A percentile compares a stretch with the other conserved stretches of the same genome.
These are phyloP conservation scores for Mycena rosella DNA, from an alignment of 768 basidiomycete species.

Conservation along the genomic window DNA sequence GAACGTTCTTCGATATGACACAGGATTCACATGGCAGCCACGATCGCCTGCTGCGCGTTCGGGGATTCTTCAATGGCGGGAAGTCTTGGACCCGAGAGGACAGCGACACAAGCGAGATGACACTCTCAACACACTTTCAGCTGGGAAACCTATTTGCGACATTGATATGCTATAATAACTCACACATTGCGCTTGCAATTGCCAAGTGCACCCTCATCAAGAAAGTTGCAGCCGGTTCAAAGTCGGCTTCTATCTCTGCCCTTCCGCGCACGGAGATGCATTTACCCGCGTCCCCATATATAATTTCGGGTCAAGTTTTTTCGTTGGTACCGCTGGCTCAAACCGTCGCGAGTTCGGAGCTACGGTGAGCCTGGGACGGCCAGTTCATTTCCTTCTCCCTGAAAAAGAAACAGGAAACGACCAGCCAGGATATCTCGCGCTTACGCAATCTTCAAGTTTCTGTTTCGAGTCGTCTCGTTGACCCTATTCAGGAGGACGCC, in stretches of 20 bases:
- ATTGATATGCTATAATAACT: background rate
- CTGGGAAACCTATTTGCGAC: background rate
- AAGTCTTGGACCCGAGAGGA: conserved; percentile 29
- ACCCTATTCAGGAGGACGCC: background rate
- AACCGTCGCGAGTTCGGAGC: background rate
- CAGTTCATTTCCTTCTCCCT: background rate
- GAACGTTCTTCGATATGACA: conserved; percentile 30
- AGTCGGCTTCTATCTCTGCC: background rate
- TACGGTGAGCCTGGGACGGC: background rate
- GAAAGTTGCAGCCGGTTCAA: background rate
- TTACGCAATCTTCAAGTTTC: background rate
- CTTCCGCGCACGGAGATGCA: background rate
- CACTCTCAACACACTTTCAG: background rate
- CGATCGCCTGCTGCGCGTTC: conserved; percentile 40
- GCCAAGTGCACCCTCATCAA: conserved; percentile 8
- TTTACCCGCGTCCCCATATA: background rate
- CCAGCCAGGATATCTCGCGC: background rate
- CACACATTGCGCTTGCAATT: background rate
- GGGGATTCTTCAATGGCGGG: conserved; percentile 34
- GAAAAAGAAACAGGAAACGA: background rate
- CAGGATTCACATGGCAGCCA: conserved; percentile 35
- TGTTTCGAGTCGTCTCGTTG: background rate
- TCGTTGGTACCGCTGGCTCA: too few species aligned
- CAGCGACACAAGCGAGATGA: background rate
- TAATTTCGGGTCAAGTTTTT: background rate